Conservation (phyloP, 257 asterid genomes). For the Henckelia pumila region DNA sequence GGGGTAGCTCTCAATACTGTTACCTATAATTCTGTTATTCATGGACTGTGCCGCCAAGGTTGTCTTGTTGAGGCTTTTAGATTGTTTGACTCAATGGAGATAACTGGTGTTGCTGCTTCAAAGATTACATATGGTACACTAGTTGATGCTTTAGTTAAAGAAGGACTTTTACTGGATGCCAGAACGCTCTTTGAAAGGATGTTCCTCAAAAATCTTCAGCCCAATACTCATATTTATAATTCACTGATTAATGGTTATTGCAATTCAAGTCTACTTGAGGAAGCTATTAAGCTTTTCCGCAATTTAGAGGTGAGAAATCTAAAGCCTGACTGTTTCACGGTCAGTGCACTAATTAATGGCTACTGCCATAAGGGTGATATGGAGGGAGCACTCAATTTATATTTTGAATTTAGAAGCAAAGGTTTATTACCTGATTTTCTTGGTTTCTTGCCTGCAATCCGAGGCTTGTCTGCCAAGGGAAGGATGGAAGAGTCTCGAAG, state of each 20-base stretch:
- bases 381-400: slow-evolving; percentile 50
- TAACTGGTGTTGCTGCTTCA: slow-evolving; percentile 49
- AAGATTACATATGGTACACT: slow-evolving; percentile 79
- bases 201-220: slow-evolving; percentile 46
- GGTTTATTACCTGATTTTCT: slow-evolving; percentile 71
- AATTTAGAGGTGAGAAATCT: slow-evolving; percentile 55
- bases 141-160: slow-evolving; percentile 65
- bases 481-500: slow-evolving; percentile 91
- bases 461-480: slow-evolving; percentile 83
- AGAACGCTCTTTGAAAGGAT: slow-evolving; percentile 61
- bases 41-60: slow-evolving; percentile 77
- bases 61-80: slow-evolving; percentile 82
- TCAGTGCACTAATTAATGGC: slow-evolving; percentile 66
- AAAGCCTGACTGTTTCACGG: slow-evolving; percentile 76
- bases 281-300: slow-evolving; percentile 50
- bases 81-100: slow-evolving; percentile 73
- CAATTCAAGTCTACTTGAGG: slow-evolving; percentile 56
- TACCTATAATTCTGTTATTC: slow-evolving; percentile 64
- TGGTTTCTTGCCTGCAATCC: slow-evolving; percentile 68
- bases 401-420: slow-evolving; percentile 47
- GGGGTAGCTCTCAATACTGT: slow-evolving; percentile 53
- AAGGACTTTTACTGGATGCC: slow-evolving; percentile 66
- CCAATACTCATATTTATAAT: slow-evolving; percentile 61
- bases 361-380: slow-evolving; percentile 52
- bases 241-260: slow-evolving; percentile 77